A percentile compares a stretch with the other conserved stretches of the same genome.
These are phyloP conservation scores for Prunus yedoensis DNA, from an alignment of 331 rosid genomes.

Conservation along the genomic window DNA sequence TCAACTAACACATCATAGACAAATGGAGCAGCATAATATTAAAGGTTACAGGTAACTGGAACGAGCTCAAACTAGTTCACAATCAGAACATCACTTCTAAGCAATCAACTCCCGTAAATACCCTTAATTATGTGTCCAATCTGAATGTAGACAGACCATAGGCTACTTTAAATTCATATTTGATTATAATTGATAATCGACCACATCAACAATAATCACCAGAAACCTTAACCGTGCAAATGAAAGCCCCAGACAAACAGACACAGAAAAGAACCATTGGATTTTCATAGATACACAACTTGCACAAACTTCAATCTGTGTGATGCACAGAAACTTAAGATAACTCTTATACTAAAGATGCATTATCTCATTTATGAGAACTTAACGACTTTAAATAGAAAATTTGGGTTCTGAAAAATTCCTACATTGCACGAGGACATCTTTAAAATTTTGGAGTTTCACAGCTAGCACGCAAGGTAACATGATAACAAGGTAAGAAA, in stretches of 20 bases:
- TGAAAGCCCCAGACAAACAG: too few species aligned
- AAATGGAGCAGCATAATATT: not conserved
- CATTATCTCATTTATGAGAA: not conserved
- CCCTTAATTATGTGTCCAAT: not conserved
- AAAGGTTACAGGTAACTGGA: not conserved
- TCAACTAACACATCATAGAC: not conserved
- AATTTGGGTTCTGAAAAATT: not conserved
- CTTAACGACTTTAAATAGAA: not conserved
- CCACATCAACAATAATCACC: not conserved
- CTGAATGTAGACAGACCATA: not conserved
- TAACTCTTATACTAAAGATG: not conserved
- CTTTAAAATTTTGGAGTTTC: not conserved
- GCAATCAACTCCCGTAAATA: not conserved
- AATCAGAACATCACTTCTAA: not conserved
- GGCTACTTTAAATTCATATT: not conserved
- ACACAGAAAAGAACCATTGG: too few species aligned
- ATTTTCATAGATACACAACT: not conserved
- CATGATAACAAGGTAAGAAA: not conserved
- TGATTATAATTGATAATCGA: not conserved
- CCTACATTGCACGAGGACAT: not conserved
- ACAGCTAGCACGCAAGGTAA: not conserved
- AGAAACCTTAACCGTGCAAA: too few species aligned
- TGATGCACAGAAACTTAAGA: not conserved
- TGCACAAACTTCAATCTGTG: not conserved
- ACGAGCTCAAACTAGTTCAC: conserved; percentile 2